Evolutionary conservation across 1,139 yeast species (phyloP).

Genomic region (Yamadazyma pseudoaaseri): DNA sequence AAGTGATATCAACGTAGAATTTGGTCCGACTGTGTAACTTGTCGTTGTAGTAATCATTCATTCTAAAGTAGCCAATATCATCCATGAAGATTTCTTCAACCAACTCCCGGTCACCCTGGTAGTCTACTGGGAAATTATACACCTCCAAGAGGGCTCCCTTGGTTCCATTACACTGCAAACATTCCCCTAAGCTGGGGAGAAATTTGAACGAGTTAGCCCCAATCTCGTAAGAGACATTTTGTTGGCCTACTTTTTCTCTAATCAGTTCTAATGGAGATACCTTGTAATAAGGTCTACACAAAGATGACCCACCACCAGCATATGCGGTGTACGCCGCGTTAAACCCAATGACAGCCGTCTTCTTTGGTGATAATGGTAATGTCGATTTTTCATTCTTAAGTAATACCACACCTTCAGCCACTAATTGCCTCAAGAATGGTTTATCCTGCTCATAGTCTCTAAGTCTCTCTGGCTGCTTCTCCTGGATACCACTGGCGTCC

Average conservation of each 20-base stretch:
- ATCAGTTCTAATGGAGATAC: conserved; percentile 36
- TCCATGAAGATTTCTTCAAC: conserved; percentile 21
- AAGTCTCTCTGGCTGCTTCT: conserved; percentile 34
- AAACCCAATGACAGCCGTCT: conserved; percentile 38
- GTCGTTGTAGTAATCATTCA: conserved; percentile 32
- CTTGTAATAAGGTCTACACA: conserved; percentile 28
- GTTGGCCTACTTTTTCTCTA: too few species aligned
- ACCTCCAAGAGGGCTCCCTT: too few species aligned
- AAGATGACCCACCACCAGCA: conserved; percentile 41
- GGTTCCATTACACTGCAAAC: too few species aligned
- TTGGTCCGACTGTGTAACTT: conserved; percentile 24
- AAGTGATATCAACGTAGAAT: conserved; percentile 44
- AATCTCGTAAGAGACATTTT: too few species aligned
- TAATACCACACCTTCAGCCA: conserved; percentile 52
- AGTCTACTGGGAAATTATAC: too few species aligned
- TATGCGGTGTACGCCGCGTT: conserved; percentile 32
- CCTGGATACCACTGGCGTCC: conserved; percentile 40
- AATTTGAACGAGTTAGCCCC: too few species aligned
- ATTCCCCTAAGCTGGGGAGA: too few species aligned
- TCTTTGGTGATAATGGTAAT: conserved; percentile 35
- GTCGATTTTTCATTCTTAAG: conserved; percentile 48
- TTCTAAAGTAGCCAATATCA: conserved; percentile 20
- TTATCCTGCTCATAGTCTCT: conserved; percentile 47
- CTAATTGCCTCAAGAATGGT: conserved; percentile 42
- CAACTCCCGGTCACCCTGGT: conserved; percentile 28